Evolutionary conservation across 2,329 filamentous ascomycete species (phyloP).

Genomic region (Paecilomyces sp.): DNA sequence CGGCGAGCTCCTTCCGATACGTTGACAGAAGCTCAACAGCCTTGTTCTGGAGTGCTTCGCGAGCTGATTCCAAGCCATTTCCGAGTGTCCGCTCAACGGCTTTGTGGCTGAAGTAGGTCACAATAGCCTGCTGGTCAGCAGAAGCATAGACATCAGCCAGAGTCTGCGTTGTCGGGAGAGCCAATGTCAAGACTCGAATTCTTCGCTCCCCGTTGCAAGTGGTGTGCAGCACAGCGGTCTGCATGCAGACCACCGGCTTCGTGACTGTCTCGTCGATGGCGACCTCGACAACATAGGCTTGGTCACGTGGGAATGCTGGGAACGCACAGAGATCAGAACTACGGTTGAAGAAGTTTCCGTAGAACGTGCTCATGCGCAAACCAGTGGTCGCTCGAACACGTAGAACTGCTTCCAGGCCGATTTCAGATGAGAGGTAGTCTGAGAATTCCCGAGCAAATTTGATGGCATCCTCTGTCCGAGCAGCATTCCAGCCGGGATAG

Average conservation of each 20-base stretch:
- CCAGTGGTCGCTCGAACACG: conserved; percentile 92
- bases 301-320: conserved; percentile 93
- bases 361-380: conserved; percentile 93
- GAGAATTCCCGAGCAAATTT: conserved; percentile 97
- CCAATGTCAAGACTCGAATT: conserved; percentile 88
- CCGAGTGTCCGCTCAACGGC: conserved; percentile 85
- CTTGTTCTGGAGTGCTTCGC: conserved; percentile 87
- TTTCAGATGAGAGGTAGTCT: conserved; percentile 93
- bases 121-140: conserved; percentile 87
- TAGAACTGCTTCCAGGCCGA: conserved; percentile 90
- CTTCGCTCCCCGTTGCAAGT: conserved; percentile 95
- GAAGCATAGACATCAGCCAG: conserved; percentile 89
- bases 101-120: conserved; percentile 94
- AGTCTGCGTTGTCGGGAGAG: conserved; percentile 85
- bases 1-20: conserved; percentile 93
- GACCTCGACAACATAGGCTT: conserved; percentile 96
- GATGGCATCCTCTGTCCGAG: conserved; percentile 87
- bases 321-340: conserved; percentile 97
- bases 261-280: conserved; percentile 92
- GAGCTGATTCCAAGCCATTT: conserved; percentile 79
- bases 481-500: conserved; percentile 96
- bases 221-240: conserved; percentile 91
- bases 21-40: conserved; percentile 87
- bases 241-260: conserved; percentile 86
- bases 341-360: conserved; percentile 98